A percentile compares a stretch with the other conserved stretches of the same genome.
Evolutionary conservation across 2,329 filamentous ascomycete genomes (phyloP).

Genomic region (Colletotrichum endophyticum): DNA sequence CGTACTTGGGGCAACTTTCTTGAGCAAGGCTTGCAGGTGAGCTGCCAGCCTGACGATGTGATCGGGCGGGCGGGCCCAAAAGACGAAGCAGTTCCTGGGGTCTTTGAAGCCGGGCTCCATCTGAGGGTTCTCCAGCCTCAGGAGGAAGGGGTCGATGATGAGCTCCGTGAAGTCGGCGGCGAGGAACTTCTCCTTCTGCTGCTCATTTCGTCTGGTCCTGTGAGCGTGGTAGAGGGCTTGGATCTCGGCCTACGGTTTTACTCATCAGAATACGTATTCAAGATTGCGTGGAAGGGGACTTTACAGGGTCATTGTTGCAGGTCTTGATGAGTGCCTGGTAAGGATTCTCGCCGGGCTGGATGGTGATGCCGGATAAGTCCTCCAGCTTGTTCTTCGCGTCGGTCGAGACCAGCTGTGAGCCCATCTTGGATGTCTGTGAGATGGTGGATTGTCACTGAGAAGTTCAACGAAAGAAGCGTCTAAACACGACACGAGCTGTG

Average conservation of each 20-base stretch:
- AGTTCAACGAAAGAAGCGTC: background rate
- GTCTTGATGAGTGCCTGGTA: conserved; percentile 75
- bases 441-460: background rate
- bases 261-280: background rate
- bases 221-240: conserved; percentile 77
- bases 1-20: conserved; percentile 72
- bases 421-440: conserved; percentile 29
- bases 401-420: conserved; percentile 38
- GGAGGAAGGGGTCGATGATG: conserved; percentile 76
- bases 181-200: conserved; percentile 78
- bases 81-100: conserved; percentile 79
- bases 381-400: conserved; percentile 57
- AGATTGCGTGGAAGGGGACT: conserved; percentile 25
- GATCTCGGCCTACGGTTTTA: conserved; percentile 60
- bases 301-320: conserved; percentile 71
- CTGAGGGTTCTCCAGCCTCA: conserved; percentile 68
- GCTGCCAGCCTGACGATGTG: conserved; percentile 72
- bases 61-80: conserved; percentile 85
- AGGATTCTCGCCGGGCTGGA: conserved; percentile 68
- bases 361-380: conserved; percentile 56
- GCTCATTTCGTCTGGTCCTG: conserved; percentile 74
- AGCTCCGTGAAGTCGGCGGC: conserved; percentile 71
- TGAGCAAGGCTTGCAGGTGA: conserved; percentile 71
- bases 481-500: background rate
- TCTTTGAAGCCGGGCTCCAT: conserved; percentile 75